Evolutionary conservation across 148 eudicot genomes (phyloP), one percentile per base, ranked within the genome.

Genomic region (Spergularia bocconei): DNA sequence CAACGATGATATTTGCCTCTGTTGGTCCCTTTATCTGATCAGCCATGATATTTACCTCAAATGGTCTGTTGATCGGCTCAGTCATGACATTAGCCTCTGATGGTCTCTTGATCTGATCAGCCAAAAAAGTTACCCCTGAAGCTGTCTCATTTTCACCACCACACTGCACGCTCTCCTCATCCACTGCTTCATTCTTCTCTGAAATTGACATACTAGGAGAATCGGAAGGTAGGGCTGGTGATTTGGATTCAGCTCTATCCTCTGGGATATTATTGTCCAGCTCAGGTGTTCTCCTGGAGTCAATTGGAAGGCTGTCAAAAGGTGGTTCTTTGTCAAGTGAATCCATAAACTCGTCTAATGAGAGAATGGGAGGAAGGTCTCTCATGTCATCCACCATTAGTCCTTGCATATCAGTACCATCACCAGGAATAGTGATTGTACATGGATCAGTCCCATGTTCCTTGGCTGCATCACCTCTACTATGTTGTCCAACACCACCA

Each of bases 281-380:
- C 19, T 62, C 74, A n/a, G 77, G 76, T 53, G 81, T 52, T 77
- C 76, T 73, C 36, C 41, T 88, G 61, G 83, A 80, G 71, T 86
- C 97, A 77, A 21, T 81, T 8, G 87, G 80, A 69, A 92, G 72
- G 78, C 84, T 82, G 57, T 87, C 96, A 84, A 95, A 92, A 16
- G 97, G 97, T 61, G 98, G 98, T 80, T 92, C 97, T 76, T 86
- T 79, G 77, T 90, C 86, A 80, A 95, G 96, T 67, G 96, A 92
- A 73, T 95, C 93, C 98, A 95, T 92, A 50, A 95, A 95, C 81
- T 95, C 96, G 68, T 92, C 97, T 63, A 95, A 84, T 3, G 97
- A 90, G 63, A 92, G 87, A 73, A 95, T 95, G 13, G 98, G 98
- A 70, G 96, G 97, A 64, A 95, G 92, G 83, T 95, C 97, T 80